Evolutionary conservation across 202 grass and related monocot genomes (phyloP), one percentile per base, ranked within the genome.

Genomic region (Zoysia matrella): DNA sequence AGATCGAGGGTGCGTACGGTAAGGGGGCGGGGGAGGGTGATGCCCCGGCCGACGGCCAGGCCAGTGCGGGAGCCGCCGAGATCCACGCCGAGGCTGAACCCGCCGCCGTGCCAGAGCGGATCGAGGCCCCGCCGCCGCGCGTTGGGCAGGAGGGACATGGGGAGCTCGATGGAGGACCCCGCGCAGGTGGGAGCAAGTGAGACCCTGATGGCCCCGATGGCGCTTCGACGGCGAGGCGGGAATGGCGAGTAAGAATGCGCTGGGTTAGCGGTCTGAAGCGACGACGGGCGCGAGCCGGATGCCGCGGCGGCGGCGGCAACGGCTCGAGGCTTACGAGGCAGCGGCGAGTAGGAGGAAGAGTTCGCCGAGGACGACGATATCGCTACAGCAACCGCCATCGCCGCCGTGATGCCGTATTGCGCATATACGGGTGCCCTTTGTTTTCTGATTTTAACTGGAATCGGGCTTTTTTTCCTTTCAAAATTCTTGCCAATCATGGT

Each of bases 81-180:
- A 77, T 97, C 92, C 10, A 97, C 69, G 60, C 94, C 90, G 40
- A 97, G 92, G 90, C 92, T 94, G 81, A 91, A 91, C 18, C 94
- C 92, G 53, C 86, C 82, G 7, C 88, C 86, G 64, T 75, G 47
- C 88, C 94, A 90, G 58, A 77, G 77, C 11, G 91, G 85, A 58
- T 91, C 84, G 78, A 52, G 52, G 74, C 87, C 83, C 76, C 89
- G 86, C 30, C 86, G 92, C 50, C 82, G 88, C 66, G 88, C 92
- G 60, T 97, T 97, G 15, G 95, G 82, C 40, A 80, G 86, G 60
- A 97, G 81, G 71, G 77, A 62, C 30, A 81, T 40, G 42, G 80
- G 76, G 48, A 85, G 78, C 52, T 84, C 74, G 55, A 48, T 18
- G 18, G 72, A 41, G 46, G 12, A 70, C 3, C 48, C 69, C 7